These are phyloP conservation scores for Pleurotus eryngii DNA, from an alignment of 768 basidiomycete species.

Conservation along the genomic window DNA sequence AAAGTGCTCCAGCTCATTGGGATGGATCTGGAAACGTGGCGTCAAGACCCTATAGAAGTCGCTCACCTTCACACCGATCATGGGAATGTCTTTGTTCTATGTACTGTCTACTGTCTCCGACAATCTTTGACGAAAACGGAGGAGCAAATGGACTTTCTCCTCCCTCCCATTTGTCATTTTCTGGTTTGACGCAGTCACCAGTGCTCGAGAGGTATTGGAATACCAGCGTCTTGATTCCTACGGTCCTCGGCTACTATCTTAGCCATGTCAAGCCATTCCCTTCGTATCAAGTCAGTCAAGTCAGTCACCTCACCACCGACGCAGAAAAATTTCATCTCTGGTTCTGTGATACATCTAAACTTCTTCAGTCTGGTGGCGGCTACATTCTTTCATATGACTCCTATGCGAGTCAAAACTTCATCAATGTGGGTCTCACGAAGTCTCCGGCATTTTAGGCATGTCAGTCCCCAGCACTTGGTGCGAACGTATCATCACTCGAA, in stretches of 20 bases:
- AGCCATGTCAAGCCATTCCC: too few relatives aligned
- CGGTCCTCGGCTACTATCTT: background rate
- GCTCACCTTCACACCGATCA: constrained; percentile 7
- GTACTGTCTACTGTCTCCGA: constrained; percentile 5
- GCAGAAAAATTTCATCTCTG: too few relatives aligned
- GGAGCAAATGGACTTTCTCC: background rate
- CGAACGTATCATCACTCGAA: background rate
- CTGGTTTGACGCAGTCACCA: too few relatives aligned
- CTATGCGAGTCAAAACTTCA: background rate
- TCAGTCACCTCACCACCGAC: too few relatives aligned
- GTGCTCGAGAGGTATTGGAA: background rate
- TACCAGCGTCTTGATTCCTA: background rate
- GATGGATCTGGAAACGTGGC: constrained; percentile 7
- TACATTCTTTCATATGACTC: background rate
- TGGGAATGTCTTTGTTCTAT: background rate
- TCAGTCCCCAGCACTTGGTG: background rate
- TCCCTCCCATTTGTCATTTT: background rate
- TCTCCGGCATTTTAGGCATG: background rate
- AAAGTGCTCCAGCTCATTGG: constrained; percentile 1
- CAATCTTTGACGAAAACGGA: background rate
- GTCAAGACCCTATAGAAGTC: background rate
- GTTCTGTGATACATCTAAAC: background rate
- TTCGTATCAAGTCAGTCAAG: too few relatives aligned
- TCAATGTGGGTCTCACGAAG: constrained; percentile 1
- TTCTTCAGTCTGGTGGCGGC: background rate